These are phyloP conservation scores for Pichia deserticola DNA, from an alignment of 805 yeast species.

Conservation along the genomic window DNA sequence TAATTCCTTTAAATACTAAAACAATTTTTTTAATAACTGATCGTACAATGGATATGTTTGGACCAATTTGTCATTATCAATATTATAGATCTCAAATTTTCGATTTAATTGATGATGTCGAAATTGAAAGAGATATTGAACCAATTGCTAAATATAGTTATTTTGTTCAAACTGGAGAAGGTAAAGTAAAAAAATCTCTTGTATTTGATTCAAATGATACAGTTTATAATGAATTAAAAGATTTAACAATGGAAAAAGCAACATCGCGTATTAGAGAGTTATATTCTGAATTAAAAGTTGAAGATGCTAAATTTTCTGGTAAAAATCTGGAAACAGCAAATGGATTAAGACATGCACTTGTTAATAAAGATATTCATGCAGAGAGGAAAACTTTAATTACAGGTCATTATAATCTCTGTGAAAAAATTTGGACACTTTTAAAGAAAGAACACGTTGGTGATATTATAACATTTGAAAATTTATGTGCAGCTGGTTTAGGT, in stretches of 20 bases:
- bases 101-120: constrained; percentile 42
- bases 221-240: constrained; percentile 20
- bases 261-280: constrained; percentile 14
- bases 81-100: constrained; percentile 88
- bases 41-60: constrained; percentile 72
- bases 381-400: constrained; percentile 19
- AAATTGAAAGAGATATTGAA: constrained; percentile 19
- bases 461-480: constrained; percentile 81
- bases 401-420: constrained; percentile 32
- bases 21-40: constrained; percentile 73
- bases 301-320: constrained; percentile 17
- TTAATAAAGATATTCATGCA: constrained; percentile 22
- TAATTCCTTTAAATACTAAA: constrained; percentile 42
- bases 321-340: constrained; percentile 20
- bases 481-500: constrained; percentile 63
- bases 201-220: constrained; percentile 23
- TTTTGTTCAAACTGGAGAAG: constrained; percentile 22
- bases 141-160: constrained; percentile 22
- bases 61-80: constrained; percentile 85
- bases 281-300: constrained; percentile 18
- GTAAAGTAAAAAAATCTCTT: constrained; percentile 18
- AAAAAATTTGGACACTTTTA: constrained; percentile 54
- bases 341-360: constrained; percentile 24
- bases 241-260: constrained; percentile 22
- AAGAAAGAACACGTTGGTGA: constrained; percentile 33